Percentiles rank a stretch among this genome's conserved stretches.
phyloP scores from a whole-genome alignment of 805 yeast species.

The Vanderwaltozyma tropicalis region DNA sequence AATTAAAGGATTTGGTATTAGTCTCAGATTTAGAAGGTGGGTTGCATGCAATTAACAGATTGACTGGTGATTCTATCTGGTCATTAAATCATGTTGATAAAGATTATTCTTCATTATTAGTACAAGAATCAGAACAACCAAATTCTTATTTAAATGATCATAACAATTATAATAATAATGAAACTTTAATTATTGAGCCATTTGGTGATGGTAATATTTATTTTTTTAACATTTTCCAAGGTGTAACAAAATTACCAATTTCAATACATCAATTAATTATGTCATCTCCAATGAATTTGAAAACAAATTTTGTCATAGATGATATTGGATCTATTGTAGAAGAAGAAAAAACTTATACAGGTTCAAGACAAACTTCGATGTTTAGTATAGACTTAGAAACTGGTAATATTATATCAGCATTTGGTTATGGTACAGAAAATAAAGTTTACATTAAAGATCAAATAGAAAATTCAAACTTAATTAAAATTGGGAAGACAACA shows the following conservation, averaged over 20 bases:
- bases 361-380: constrained; percentile 64
- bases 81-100: constrained; percentile 42
- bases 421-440: constrained; percentile 42
- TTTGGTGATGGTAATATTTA: constrained; percentile 73
- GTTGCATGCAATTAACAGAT: constrained; percentile 67
- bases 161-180: too few species aligned
- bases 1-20: constrained; percentile 46
- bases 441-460: constrained; percentile 11
- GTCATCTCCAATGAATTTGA: constrained; percentile 76
- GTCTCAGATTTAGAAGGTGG: constrained; percentile 83
- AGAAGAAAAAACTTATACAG: constrained; percentile 80
- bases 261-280: constrained; percentile 65
- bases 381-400: constrained; percentile 62
- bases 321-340: constrained; percentile 27
- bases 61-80: constrained; percentile 72
- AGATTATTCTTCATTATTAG: constrained; percentile 7
- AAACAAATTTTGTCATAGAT: constrained; percentile 36
- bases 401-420: constrained; percentile 63
- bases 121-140: constrained; percentile 9
- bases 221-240: constrained; percentile 63
- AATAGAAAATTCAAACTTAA: constrained; percentile 27
- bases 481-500: constrained; percentile 60
- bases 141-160: neutral
- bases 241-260: constrained; percentile 74
- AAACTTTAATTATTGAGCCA: constrained; percentile 86